Evolutionary conservation across 2,329 filamentous ascomycete species (phyloP), one percentile per base, ranked within the genome.

Genomic region (Penicillium sp.): DNA sequence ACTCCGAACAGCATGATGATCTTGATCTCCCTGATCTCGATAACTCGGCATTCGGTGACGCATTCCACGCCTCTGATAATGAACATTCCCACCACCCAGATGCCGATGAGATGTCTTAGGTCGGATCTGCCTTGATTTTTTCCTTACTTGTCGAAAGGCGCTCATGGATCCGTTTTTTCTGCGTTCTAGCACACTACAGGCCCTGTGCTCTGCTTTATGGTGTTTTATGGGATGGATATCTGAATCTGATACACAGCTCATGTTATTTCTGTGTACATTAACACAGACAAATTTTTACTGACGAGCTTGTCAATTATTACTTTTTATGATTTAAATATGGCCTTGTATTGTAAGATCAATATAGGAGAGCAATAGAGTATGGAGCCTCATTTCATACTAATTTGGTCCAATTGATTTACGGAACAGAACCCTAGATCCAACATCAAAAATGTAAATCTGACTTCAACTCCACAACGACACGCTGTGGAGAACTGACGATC

Each of bases 1-100:
- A 88, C 68, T 86, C 84, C 43, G 83, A 83, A 16, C 82, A 84
- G 14, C 80, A 84, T 50, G 80, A 80, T 54, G 75, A 75, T 3
- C 72, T 80, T 4, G 80, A 81, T 62, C 70, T 82, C 43, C 84
- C 82, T 9, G 88, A 88, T 61, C 83, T 91, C 79, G 89, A 91
- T 47, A 89, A 92, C 68, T 91, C 88, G 35, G 90, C 90, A 1
- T 95, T 95, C 76, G 90, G 90, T 3, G 90, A 95, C 65, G 90
- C 90, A 0, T 91, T 93, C 74, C 89, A 92, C 61, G 79, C 79
- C 16, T 80, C 80, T 47, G 79, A 82, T 59, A 75, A 77, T 56
- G 74, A 78, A 55, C 68, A 73, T 58, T 71, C 65, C n/a, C 71
- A 77, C 58, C 68, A 75, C 56, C 73, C 69, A 41, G 74, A 77